Evolutionary conservation across 2,329 filamentous ascomycete genomes (phyloP).

Genomic region (Cyclaneusma minus): DNA sequence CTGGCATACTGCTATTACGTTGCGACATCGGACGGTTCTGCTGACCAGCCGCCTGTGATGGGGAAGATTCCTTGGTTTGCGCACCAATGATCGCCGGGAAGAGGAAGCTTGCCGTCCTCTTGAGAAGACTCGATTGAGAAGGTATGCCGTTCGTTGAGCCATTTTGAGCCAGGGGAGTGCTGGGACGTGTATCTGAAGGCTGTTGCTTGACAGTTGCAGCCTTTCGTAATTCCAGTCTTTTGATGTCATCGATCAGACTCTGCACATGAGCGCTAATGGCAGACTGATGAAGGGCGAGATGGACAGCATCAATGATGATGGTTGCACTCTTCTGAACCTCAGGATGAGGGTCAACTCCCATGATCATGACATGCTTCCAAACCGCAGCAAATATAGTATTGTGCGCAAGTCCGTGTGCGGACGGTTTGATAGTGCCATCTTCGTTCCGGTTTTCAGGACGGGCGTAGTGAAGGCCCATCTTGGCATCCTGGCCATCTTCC

Average conservation of each 20-base stretch:
- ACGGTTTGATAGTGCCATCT: conserved; percentile 40
- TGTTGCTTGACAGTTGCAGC: conserved; percentile 20
- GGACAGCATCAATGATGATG: conserved; percentile 73
- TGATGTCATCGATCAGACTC: conserved; percentile 58
- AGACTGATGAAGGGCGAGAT: conserved; percentile 64
- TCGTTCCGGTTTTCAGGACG: conserved; percentile 36
- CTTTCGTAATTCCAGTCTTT: conserved; percentile 31
- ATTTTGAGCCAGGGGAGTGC: conserved; percentile 14
- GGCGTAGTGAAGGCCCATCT: conserved; percentile 47
- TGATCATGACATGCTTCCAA: conserved; percentile 83
- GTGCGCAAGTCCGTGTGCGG: conserved; percentile 49
- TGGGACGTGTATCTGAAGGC: conserved; percentile 11
- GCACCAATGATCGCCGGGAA: conserved; percentile 36
- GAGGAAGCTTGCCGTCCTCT: conserved; percentile 47
- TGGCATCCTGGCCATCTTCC: conserved; percentile 40
- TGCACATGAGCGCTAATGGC: conserved; percentile 57
- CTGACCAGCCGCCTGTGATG: not conserved
- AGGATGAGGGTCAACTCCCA: conserved; percentile 87
- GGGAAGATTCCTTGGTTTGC: too few species aligned
- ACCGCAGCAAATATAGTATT: conserved; percentile 87
- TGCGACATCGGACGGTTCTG: too few species aligned
- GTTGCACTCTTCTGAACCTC: conserved; percentile 79
- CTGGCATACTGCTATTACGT: conserved; percentile 6
- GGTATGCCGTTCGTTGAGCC: conserved; percentile 21
- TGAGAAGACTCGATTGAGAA: conserved; percentile 40